phyloP scores from a whole-genome alignment of 257 asterid genomes.

The Solanum bulbocastanum region DNA sequence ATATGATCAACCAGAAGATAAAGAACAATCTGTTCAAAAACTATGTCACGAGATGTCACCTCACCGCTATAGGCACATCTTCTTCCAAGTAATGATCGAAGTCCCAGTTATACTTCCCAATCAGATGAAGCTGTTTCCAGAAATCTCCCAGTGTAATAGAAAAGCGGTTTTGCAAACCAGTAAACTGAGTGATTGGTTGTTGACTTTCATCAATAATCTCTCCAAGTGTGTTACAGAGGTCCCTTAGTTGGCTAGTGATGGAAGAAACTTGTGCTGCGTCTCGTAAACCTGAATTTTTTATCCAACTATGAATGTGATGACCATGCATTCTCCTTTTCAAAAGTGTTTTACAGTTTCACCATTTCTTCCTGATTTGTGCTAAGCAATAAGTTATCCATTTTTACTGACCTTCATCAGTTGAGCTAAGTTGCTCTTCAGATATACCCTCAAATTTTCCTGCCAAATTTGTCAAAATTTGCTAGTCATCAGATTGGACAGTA shows the following conservation, averaged over 20 bases:
- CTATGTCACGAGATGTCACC: conserved; percentile 50
- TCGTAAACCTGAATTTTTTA: conserved; percentile 34
- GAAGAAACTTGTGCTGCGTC: conserved; percentile 59
- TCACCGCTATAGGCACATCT: conserved; percentile 98
- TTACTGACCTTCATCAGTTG: neutral
- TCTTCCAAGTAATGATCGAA: conserved; percentile 94
- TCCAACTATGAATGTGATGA: conserved; percentile 25
- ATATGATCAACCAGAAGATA: neutral
- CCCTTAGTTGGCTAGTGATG: conserved; percentile 57
- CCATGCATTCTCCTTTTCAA: neutral
- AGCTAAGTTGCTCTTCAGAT: neutral
- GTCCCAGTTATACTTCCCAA: conserved; percentile 92
- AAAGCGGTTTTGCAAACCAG: conserved; percentile 70
- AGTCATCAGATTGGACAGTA: neutral
- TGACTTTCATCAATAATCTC: conserved; percentile 77
- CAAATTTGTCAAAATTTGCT: neutral
- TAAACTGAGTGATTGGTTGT: conserved; percentile 71
- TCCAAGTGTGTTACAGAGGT: conserved; percentile 59
- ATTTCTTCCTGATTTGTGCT: neutral
- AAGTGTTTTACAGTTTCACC: neutral
- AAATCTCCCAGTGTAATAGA: conserved; percentile 62
- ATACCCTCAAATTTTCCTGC: neutral
- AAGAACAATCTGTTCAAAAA: conserved; percentile 12
- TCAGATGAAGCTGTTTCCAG: conserved; percentile 87
- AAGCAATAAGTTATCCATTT: neutral